phyloP scores from a whole-genome alignment of 306 rosid species.

The Medicago truncatula region MtrunA17r5.0-ANR NC_053046.1:244001-244500 shows the following conservation, averaged over 20 bases:
- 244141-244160: not conserved
- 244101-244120: conserved; percentile 23
- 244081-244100: not conserved
- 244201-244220: conserved; percentile 39
- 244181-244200: not conserved
- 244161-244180: not conserved
- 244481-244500: too few relatives aligned
- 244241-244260: conserved; percentile 52
- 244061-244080: conserved; percentile 48
- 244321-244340: not conserved
- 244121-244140: not conserved
- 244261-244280: conserved; percentile 39
- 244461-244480: conserved; percentile 2
- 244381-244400: conserved; percentile 44
- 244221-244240: conserved; percentile 49
- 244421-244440: conserved; percentile 36
- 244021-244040: not conserved
- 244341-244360: too few relatives aligned
- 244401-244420: conserved; percentile 41
- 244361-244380: conserved; percentile 13
- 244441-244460: conserved; percentile 12
- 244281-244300: conserved; percentile 30
- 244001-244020: not conserved
- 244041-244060: too few relatives aligned
- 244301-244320: conserved; percentile 9